phyloP scores from a whole-genome alignment of 2,329 filamentous ascomycete species.

The Blastomyces parvus region DNA sequence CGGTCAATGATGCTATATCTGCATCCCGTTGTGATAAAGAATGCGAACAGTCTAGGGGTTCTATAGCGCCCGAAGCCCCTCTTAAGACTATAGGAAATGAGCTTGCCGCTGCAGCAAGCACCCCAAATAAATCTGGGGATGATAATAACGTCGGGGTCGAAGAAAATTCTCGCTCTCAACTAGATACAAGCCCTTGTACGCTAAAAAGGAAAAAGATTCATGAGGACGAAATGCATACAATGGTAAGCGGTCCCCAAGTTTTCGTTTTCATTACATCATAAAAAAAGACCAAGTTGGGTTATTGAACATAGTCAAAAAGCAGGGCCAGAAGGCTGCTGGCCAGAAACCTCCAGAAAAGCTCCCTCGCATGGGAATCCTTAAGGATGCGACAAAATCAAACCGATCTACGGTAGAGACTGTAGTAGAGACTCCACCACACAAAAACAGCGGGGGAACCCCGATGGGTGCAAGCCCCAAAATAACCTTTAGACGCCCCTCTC shows the following conservation, averaged over 20 bases:
- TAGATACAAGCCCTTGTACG: neutral
- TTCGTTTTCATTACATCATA: neutral
- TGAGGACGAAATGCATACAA: neutral
- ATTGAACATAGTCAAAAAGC: neutral
- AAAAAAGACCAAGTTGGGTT: neutral
- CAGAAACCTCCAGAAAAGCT: neutral
- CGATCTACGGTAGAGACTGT: constrained; percentile 5
- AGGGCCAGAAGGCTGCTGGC: neutral
- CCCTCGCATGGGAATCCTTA: constrained; percentile 14
- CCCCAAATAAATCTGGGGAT: neutral
- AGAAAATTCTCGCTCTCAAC: neutral
- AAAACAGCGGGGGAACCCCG: constrained; percentile 13
- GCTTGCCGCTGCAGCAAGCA: no score
- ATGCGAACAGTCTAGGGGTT: neutral
- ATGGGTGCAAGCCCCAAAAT: constrained; percentile 4
- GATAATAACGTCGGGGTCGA: neutral
- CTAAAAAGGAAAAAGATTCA: neutral
- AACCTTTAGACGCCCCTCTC: constrained; percentile 14
- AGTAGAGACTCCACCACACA: constrained; percentile 11
- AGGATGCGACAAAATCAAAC: constrained; percentile 8
- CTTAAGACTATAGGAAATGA: neutral
- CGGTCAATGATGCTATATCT: neutral
- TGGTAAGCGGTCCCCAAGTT: neutral
- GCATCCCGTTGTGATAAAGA: neutral
- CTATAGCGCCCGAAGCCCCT: neutral